phyloP scores from a whole-genome alignment of 768 basidiomycete species.

The Lactifluus rugatus region DNA sequence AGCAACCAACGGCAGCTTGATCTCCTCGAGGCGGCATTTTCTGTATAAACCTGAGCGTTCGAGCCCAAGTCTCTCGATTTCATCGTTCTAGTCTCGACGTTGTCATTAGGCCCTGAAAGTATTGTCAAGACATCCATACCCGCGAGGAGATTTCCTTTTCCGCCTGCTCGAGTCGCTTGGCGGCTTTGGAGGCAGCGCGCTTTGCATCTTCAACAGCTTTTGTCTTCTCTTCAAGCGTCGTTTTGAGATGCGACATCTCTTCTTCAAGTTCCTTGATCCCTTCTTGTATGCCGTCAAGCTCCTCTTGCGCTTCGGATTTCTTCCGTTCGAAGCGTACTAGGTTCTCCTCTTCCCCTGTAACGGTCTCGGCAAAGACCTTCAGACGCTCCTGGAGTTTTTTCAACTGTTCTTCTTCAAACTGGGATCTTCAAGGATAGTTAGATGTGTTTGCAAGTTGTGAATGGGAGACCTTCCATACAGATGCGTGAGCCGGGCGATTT shows the following conservation, averaged over 20 bases:
- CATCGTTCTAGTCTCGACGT: constrained; percentile 51
- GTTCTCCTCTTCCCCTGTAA: constrained; percentile 43
- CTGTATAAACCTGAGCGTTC: constrained; percentile 84
- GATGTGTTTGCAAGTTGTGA: neutral
- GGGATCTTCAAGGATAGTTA: constrained; percentile 39
- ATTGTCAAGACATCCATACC: constrained; percentile 33
- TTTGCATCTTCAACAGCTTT: constrained; percentile 70
- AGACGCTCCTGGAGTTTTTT: constrained; percentile 55
- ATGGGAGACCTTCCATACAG: constrained; percentile 43
- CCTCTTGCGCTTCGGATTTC: constrained; percentile 43
- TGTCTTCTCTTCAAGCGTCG: constrained; percentile 60
- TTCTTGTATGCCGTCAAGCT: constrained; percentile 50
- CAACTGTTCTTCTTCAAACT: constrained; percentile 76
- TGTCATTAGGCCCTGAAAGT: neutral
- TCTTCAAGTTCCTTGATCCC: constrained; percentile 48
- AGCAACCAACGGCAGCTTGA: constrained; percentile 63
- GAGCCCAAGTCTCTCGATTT: constrained; percentile 78
- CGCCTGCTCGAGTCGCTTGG: constrained; percentile 73
- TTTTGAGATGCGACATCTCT: constrained; percentile 51
- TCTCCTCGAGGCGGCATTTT: constrained; percentile 89
- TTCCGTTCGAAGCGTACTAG: constrained; percentile 46
- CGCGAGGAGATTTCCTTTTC: constrained; percentile 82
- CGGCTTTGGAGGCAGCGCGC: constrained; percentile 55
- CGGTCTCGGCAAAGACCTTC: constrained; percentile 40
- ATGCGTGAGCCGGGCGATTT: constrained; percentile 76